Conservation (phyloP, 140 eudicot species). For the Ambrosia hybrid region DNA sequence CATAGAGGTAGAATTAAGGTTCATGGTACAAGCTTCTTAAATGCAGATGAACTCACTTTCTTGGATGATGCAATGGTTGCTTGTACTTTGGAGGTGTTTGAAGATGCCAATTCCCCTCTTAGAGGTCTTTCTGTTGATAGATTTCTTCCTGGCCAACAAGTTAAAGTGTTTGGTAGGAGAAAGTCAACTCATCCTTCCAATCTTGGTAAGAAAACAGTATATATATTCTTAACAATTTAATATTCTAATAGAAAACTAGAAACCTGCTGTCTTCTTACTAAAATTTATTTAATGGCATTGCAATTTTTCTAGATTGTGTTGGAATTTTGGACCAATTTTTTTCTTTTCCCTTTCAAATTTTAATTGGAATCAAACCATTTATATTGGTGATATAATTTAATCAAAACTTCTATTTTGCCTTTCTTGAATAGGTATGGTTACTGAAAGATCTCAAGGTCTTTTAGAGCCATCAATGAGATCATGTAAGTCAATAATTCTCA, state of each 20-base stretch:
- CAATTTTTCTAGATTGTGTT: too few relatives aligned
- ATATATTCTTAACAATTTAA: too few relatives aligned
- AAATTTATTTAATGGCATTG: too few relatives aligned
- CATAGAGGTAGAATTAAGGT: slow-evolving; percentile 70
- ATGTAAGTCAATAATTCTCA: slow-evolving; percentile 43
- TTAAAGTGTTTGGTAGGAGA: slow-evolving; percentile 83
- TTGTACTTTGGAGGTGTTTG: slow-evolving; percentile 68
- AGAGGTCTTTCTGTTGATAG: slow-evolving; percentile 82
- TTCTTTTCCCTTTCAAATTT: too few relatives aligned
- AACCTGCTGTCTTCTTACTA: too few relatives aligned
- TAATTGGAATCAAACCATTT: too few relatives aligned
- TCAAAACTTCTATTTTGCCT: neutral
- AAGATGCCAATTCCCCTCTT: slow-evolving; percentile 56
- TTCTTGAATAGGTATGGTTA: slow-evolving; percentile 38
- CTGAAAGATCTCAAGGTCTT: slow-evolving; percentile 43
- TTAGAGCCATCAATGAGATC: slow-evolving; percentile 53
- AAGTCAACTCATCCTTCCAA: slow-evolving; percentile 40
- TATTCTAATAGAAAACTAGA: too few relatives aligned
- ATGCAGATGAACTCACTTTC: slow-evolving; percentile 77
- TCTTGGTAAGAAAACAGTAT: neutral
- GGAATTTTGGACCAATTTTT: too few relatives aligned
- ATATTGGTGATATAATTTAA: too few relatives aligned
- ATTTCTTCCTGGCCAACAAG: slow-evolving; percentile 69
- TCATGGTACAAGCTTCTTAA: slow-evolving; percentile 63
- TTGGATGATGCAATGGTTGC: slow-evolving; percentile 87